A percentile compares a stretch with the other conserved stretches of the same genome.
Conservation (phyloP, 78 protist species). For the Guillardia theta region DNA sequence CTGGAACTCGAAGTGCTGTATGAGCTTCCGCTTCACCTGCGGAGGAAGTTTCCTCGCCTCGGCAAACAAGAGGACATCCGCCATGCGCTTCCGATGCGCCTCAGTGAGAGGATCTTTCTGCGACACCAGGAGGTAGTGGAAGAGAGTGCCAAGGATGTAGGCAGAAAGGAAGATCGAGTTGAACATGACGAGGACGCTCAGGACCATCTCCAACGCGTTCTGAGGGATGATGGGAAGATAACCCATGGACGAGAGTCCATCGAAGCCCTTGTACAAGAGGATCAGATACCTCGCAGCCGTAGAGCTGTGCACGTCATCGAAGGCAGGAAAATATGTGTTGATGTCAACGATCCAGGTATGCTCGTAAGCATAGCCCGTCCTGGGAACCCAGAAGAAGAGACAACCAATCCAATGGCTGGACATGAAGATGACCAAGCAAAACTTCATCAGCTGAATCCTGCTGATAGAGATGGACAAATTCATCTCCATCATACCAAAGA, state of each 20-base stretch:
- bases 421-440: neutral
- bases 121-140: neutral
- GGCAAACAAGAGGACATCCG: no score
- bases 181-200: neutral
- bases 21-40: no score
- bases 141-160: neutral
- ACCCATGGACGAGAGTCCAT: neutral
- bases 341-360: no score
- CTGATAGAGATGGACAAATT: neutral
- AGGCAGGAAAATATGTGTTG: no score
- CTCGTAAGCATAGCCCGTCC: no score
- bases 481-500: neutral
- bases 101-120: no score
- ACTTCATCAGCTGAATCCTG: neutral
- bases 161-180: neutral
- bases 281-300: no score
- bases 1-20: no score
- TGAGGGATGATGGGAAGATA: neutral
- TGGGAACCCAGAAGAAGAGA: neutral
- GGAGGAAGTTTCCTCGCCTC: no score
- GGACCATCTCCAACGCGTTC: neutral
- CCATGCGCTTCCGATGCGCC: no score
- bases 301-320: no score
- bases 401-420: neutral
- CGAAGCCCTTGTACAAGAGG: neutral